A percentile compares a stretch with the other conserved stretches of the same genome.
phyloP scores from a whole-genome alignment of 2,329 filamentous ascomycete species.

The Ceratocystis destructans region DNA sequence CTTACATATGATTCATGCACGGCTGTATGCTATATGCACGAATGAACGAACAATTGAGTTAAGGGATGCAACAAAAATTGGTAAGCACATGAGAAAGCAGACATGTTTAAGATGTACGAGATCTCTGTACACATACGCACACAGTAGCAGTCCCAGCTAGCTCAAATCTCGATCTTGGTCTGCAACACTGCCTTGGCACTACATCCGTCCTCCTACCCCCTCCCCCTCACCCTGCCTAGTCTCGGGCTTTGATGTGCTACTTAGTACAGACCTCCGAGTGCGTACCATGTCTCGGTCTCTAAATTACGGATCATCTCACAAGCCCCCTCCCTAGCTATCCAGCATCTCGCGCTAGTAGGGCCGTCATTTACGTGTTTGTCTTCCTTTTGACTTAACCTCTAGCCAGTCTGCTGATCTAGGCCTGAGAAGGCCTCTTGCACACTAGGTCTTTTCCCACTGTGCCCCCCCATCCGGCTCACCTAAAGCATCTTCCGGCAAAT shows the following conservation, averaged over 20 bases:
- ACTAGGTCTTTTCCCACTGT: background rate
- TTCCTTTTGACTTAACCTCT: too few relatives aligned
- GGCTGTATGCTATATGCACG: background rate
- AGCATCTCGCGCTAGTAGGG: too few relatives aligned
- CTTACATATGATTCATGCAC: background rate
- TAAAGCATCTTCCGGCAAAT: background rate
- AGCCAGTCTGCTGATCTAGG: too few relatives aligned
- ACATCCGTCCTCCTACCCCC: background rate
- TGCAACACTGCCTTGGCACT: background rate
- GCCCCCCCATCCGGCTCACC: background rate
- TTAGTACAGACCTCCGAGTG: background rate
- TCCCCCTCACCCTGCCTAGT: background rate
- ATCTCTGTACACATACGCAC: background rate
- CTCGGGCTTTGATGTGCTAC: background rate
- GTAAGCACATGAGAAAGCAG: too few relatives aligned
- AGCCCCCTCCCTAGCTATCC: too few relatives aligned
- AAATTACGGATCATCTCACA: too few relatives aligned
- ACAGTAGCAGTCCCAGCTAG: background rate
- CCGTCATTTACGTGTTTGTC: too few relatives aligned
- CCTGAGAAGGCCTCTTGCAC: background rate
- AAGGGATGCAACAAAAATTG: background rate
- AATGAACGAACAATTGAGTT: background rate
- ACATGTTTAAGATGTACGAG: background rate
- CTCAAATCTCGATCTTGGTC: background rate
- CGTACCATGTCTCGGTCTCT: background rate